A percentile compares a stretch with the other conserved stretches of the same genome.
phyloP scores from a whole-genome alignment of 2,329 filamentous ascomycete genomes.

The Bimuria novae-zelandiae region DNA sequence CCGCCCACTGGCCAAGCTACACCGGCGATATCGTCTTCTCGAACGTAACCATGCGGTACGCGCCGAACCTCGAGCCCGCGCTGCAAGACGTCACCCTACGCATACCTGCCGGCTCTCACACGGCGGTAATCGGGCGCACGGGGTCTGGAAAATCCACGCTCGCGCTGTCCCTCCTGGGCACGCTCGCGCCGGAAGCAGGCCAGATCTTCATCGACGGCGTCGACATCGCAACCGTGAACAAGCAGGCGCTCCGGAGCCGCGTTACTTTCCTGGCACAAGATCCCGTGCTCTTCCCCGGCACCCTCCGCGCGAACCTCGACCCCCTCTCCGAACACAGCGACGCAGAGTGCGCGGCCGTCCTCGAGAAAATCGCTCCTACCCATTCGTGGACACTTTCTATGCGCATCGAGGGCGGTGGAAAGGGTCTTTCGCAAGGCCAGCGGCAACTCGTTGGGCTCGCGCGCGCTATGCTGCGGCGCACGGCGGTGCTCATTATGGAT shows the following conservation, averaged over 20 bases:
- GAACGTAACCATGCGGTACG: conserved; percentile 77
- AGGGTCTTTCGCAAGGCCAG: conserved; percentile 68
- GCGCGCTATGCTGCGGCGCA: conserved; percentile 64
- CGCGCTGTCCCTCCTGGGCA: conserved; percentile 62
- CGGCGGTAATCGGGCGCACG: conserved; percentile 80
- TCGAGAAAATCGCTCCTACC: conserved; percentile 58
- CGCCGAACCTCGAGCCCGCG: conserved; percentile 74
- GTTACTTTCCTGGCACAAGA: conserved; percentile 71
- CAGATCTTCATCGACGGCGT: conserved; percentile 64
- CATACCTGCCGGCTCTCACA: conserved; percentile 77
- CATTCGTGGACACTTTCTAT: conserved; percentile 63
- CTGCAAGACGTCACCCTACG: conserved; percentile 70
- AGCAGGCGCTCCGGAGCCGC: conserved; percentile 63
- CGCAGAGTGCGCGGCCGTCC: conserved; percentile 57
- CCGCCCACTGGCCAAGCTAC: conserved; percentile 76
- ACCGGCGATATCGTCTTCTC: conserved; percentile 76
- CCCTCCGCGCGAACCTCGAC: conserved; percentile 66
- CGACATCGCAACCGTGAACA: conserved; percentile 63
- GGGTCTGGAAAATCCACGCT: conserved; percentile 80
- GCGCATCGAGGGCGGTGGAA: conserved; percentile 63
- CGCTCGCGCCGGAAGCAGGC: conserved; percentile 58
- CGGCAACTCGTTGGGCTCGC: conserved; percentile 68
- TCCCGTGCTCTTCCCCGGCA: conserved; percentile 67
- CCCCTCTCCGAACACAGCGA: conserved; percentile 63
- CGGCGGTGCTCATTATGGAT: conserved; percentile 66